phyloP scores from a whole-genome alignment of 495 filamentous ascomycete species.

The Penicillium manginii region DNA sequence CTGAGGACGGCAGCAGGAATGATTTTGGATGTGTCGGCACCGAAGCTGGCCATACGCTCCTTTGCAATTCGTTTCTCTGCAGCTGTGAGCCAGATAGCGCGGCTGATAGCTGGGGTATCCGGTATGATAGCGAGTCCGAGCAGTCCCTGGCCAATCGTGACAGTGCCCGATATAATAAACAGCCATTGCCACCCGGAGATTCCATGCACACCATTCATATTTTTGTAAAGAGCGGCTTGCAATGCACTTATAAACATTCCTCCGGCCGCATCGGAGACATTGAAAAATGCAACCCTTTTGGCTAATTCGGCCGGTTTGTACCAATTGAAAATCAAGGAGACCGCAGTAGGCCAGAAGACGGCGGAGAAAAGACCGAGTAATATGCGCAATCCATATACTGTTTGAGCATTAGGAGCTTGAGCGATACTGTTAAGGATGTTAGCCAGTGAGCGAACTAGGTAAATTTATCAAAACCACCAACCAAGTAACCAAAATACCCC shows the following conservation, averaged over 20 bases:
- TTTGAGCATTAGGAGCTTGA: slow-evolving; percentile 16
- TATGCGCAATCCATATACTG: slow-evolving; percentile 21
- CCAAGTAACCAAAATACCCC: slow-evolving; percentile 13
- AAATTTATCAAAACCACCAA: not conserved
- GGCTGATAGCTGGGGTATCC: slow-evolving; percentile 19
- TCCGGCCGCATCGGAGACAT: slow-evolving; percentile 20
- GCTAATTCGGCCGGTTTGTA: slow-evolving; percentile 22
- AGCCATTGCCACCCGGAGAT: slow-evolving; percentile 27
- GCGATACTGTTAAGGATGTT: not conserved
- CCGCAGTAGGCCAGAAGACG: slow-evolving; percentile 22
- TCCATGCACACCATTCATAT: slow-evolving; percentile 20
- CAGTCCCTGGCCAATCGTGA: slow-evolving; percentile 20
- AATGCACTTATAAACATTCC: slow-evolving; percentile 24
- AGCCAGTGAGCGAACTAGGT: not conserved
- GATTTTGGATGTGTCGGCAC: slow-evolving; percentile 19
- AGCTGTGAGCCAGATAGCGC: slow-evolving; percentile 23
- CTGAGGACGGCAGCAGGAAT: slow-evolving; percentile 11
- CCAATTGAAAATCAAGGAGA: slow-evolving; percentile 26
- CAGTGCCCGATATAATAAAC: slow-evolving; percentile 23
- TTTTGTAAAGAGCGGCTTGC: slow-evolving; percentile 23
- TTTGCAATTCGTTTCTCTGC: slow-evolving; percentile 14
- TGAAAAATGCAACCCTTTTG: slow-evolving; percentile 22
- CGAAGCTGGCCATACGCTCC: slow-evolving; percentile 18
- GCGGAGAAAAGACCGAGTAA: slow-evolving; percentile 23
- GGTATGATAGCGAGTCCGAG: slow-evolving; percentile 22